A percentile compares a stretch with the other conserved stretches of the same genome.
Evolutionary conservation across 108 stramenopile species (phyloP).

Genomic region (Licmophora abbreviata): DNA sequence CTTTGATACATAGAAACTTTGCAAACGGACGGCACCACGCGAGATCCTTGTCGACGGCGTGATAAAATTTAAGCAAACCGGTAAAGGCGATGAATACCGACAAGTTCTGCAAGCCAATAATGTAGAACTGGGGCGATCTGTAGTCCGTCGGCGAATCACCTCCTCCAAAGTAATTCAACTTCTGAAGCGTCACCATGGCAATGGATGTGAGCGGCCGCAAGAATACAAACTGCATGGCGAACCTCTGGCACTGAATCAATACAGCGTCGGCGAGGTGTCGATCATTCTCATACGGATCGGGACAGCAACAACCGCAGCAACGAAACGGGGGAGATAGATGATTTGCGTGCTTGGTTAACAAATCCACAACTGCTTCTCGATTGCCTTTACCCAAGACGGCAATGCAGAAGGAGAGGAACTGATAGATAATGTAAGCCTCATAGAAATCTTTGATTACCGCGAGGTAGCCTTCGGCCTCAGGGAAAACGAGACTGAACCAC

Average conservation of each 20-base stretch:
- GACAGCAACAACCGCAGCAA: slow-evolving; percentile 32
- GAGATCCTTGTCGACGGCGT: slow-evolving; percentile 81
- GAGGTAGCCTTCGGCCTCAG: slow-evolving; percentile 65
- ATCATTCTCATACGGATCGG: slow-evolving; percentile 31
- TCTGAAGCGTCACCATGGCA: slow-evolving; percentile 49
- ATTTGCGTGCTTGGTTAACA: slow-evolving; percentile 47
- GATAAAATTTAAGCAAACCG: slow-evolving; percentile 88
- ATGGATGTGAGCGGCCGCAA: slow-evolving; percentile 68
- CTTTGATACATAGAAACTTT: slow-evolving; percentile 44
- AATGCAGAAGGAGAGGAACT: slow-evolving; percentile 83
- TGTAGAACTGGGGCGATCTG: slow-evolving; percentile 68
- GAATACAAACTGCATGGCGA: slow-evolving; percentile 91
- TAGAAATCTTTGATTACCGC: slow-evolving; percentile 86
- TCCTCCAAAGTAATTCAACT: slow-evolving; percentile 64
- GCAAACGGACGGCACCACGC: slow-evolving; percentile 60
- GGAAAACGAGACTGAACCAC: slow-evolving; percentile 82
- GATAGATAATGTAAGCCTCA: slow-evolving; percentile 89
- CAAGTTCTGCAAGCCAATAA: slow-evolving; percentile 72
- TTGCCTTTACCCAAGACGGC: slow-evolving; percentile 83
- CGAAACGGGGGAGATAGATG: slow-evolving; percentile 63
- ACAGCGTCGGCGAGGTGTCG: slow-evolving; percentile 71
- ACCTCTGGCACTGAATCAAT: slow-evolving; percentile 77
- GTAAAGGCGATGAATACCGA: slow-evolving; percentile 82
- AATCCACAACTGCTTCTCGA: slow-evolving; percentile 61
- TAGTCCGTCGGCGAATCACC: slow-evolving; percentile 49